Evolutionary conservation across 768 basidiomycete species (phyloP), one percentile per base, ranked within the genome.

Genomic region (Candolleomyces eurysporus): DNA sequence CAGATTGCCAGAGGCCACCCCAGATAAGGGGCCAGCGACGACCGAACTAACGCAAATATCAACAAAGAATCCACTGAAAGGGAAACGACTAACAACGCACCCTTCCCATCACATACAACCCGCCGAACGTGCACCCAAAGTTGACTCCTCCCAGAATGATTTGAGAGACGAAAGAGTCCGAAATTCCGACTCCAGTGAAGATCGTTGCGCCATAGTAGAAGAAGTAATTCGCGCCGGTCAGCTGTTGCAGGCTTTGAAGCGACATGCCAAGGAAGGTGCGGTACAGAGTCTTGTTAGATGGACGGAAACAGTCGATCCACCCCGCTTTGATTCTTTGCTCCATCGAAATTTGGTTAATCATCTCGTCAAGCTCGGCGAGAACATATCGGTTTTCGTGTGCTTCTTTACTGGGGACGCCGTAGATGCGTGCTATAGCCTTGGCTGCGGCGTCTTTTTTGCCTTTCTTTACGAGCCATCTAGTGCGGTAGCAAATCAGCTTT

Each of bases 141-240:
- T 90, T 90, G 69, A 90, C 87, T 4, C 81, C 82, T 43, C 90
- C 89, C 46, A 91, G 76, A 65, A 92, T 91, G 64, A 91, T 88
- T 65, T 92, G 90, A 1, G 85, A 86, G 52, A 90, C 75, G 67
- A 82, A 90, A 22, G 84, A 83, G 70, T 91, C 88, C 8, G 70
- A 53, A 63, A 90, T 82, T 26, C 90, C 90, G 22, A 91, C 89
- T 9, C 84, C 79, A 57, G 77, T 66, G 76, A 91, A 90, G 58
- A 89, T 75, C 0, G 88, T 88, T 1, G 89, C 87, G 39, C 82
- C 82, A 48, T 82, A 83, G 68, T 88, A 88, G 75, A 86, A 87
- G 74, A 87, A 87, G 68, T 86, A 87, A 71, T 88, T 88, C 4
- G 85, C 85, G 21, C 86, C 85, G 0, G 86, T 90, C 40, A 91